These are phyloP conservation scores for Salix dunnii DNA, from an alignment of 345 rosid genomes.

Conservation along the genomic window DNA sequence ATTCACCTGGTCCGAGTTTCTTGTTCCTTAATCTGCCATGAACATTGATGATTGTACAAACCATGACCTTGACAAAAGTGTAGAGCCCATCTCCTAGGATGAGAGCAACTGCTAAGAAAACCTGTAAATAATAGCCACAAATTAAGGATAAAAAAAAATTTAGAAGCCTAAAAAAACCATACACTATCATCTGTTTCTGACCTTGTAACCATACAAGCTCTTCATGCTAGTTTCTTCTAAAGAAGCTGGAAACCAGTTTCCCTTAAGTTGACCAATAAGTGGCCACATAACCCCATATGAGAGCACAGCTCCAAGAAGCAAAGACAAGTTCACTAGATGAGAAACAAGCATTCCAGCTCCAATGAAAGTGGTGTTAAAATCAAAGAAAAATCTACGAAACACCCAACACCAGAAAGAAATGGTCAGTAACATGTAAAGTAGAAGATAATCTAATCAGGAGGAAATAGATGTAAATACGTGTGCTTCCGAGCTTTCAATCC, in stretches of 20 bases:
- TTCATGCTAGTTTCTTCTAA: slow-evolving; percentile 73
- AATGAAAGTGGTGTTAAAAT: slow-evolving; percentile 73
- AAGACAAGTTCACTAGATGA: slow-evolving; percentile 79
- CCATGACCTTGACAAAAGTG: slow-evolving; percentile 65
- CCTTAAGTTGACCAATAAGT: slow-evolving; percentile 59
- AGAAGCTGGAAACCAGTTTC: slow-evolving; percentile 67
- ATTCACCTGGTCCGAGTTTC: slow-evolving; percentile 24
- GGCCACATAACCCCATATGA: slow-evolving; percentile 94
- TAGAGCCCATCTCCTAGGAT: slow-evolving; percentile 94
- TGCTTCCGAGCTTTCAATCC: slow-evolving; percentile 84
- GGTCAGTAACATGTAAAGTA: neutral
- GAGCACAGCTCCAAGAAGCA: slow-evolving; percentile 77
- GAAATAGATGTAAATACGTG: slow-evolving; percentile 40
- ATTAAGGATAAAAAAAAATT: neutral
- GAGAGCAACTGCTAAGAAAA: slow-evolving; percentile 71
- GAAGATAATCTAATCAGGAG: neutral
- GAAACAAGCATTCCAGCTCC: slow-evolving; percentile 97
- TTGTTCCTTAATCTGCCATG: slow-evolving; percentile 44
- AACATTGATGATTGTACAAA: slow-evolving; percentile 46
- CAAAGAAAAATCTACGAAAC: slow-evolving; percentile 66
- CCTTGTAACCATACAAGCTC: slow-evolving; percentile 91
- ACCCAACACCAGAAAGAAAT: neutral
- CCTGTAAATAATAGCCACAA: slow-evolving; percentile 30
- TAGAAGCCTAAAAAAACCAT: neutral
- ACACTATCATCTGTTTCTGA: slow-evolving; percentile 13